Percentiles rank a stretch among this genome's conserved stretches.
These are phyloP conservation scores for Stropharia rugosoannulata DNA, from an alignment of 768 basidiomycete genomes.

Conservation along the genomic window DNA sequence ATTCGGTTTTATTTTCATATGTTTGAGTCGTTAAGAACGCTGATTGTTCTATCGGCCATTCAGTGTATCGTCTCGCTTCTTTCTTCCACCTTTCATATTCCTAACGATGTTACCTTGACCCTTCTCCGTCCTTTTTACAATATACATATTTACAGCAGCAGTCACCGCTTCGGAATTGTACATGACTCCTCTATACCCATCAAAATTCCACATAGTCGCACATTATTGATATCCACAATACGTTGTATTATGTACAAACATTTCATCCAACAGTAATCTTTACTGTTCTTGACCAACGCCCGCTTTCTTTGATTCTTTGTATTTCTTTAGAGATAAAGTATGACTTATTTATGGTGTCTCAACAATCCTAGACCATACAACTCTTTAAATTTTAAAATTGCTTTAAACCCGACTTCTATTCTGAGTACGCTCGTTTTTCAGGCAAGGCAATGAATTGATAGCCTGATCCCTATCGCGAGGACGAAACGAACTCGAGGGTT, in stretches of 20 bases:
- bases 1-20: background rate
- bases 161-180: background rate
- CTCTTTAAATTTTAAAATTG: too few relatives aligned
- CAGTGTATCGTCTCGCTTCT: background rate
- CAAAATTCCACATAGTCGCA: background rate
- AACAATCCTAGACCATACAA: too few relatives aligned
- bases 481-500: too few relatives aligned
- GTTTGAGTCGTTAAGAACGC: background rate
- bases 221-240: background rate
- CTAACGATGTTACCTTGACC: background rate
- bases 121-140: background rate
- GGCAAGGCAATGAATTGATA: too few relatives aligned
- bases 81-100: background rate
- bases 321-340: too few relatives aligned
- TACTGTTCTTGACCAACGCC: too few relatives aligned
- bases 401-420: too few relatives aligned
- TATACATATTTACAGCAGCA: background rate
- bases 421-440: too few relatives aligned
- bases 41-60: background rate
- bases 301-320: too few relatives aligned
- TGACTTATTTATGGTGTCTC: too few relatives aligned
- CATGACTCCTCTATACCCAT: background rate
- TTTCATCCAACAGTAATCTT: background rate
- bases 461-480: too few relatives aligned
- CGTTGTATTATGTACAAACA: background rate